Evolutionary conservation across 176 grass and related monocot species (phyloP).

Genomic region (Luzula sylvatica): DNA sequence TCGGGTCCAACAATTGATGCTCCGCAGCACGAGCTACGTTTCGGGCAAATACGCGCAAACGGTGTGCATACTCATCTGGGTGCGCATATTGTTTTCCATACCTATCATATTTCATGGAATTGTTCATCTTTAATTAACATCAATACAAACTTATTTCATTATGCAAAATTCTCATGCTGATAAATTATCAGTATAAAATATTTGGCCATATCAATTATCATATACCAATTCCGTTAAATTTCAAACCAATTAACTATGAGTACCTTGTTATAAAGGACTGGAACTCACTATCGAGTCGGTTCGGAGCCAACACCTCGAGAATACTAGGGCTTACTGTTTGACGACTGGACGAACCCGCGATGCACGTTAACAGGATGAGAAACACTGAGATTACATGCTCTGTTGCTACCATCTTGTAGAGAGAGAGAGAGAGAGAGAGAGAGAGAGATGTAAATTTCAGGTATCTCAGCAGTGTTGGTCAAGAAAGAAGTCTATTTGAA

Average conservation of each 20-base stretch:
- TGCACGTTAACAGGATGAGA: not conserved
- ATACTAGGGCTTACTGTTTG: not conserved
- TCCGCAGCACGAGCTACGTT: slow-evolving; percentile 65
- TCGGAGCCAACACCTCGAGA: slow-evolving; percentile 6
- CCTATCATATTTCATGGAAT: slow-evolving; percentile 6
- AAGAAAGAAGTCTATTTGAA: no score
- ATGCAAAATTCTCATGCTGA: no score
- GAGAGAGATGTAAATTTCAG: not conserved
- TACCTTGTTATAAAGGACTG: slow-evolving; percentile 20
- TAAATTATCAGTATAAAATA: no score
- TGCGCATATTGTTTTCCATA: slow-evolving; percentile 46
- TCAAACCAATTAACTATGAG: not conserved
- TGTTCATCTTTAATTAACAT: not conserved
- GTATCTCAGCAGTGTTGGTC: no score
- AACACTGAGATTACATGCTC: not conserved
- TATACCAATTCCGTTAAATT: no score
- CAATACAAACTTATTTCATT: no score
- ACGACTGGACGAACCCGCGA: not conserved
- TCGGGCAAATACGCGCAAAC: slow-evolving; percentile 57
- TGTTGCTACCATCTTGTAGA: not conserved
- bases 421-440: not conserved
- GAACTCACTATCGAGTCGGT: slow-evolving; percentile 9
- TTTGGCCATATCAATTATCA: no score
- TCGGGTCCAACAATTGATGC: slow-evolving; percentile 68
- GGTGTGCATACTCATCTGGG: slow-evolving; percentile 43